These are phyloP conservation scores for Mycena sanguinolenta DNA, from an alignment of 768 basidiomycete genomes.

Conservation along the genomic window DNA sequence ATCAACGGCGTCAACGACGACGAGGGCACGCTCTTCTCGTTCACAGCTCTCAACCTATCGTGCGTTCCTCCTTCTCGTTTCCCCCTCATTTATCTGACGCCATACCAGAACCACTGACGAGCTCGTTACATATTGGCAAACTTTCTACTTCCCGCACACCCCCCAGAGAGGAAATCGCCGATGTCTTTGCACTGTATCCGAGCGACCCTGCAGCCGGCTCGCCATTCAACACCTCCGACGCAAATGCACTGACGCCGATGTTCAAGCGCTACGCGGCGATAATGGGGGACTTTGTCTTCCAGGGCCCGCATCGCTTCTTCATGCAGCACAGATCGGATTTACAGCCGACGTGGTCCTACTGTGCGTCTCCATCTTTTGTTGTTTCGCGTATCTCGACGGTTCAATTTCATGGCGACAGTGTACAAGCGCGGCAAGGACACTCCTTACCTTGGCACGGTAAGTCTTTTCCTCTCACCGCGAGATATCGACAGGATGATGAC, in stretches of 20 bases:
- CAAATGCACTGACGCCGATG: neutral
- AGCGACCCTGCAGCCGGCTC: neutral
- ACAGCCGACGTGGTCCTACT: conserved; percentile 2
- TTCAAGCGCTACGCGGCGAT: neutral
- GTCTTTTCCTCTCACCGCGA: neutral
- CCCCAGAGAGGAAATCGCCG: neutral
- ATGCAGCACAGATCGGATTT: too few relatives aligned
- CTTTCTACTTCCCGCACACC: neutral
- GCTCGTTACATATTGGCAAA: neutral
- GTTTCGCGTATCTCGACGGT: too few relatives aligned
- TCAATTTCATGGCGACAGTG: neutral
- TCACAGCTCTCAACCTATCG: neutral
- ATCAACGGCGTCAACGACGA: neutral
- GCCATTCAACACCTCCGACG: neutral
- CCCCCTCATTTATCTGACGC: neutral
- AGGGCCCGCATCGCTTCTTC: conserved; percentile 15
- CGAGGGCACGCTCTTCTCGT: neutral
- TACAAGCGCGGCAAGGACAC: neutral
- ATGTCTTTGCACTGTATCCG: neutral
- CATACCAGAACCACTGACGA: neutral
- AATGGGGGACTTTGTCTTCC: neutral
- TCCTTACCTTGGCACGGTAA: neutral
- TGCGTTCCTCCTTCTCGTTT: neutral
- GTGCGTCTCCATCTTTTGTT: neutral
- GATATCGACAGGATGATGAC: too few relatives aligned